These are phyloP conservation scores for Neurospora sublineolata DNA, from an alignment of 495 filamentous ascomycete genomes.

Conservation along the genomic window DNA sequence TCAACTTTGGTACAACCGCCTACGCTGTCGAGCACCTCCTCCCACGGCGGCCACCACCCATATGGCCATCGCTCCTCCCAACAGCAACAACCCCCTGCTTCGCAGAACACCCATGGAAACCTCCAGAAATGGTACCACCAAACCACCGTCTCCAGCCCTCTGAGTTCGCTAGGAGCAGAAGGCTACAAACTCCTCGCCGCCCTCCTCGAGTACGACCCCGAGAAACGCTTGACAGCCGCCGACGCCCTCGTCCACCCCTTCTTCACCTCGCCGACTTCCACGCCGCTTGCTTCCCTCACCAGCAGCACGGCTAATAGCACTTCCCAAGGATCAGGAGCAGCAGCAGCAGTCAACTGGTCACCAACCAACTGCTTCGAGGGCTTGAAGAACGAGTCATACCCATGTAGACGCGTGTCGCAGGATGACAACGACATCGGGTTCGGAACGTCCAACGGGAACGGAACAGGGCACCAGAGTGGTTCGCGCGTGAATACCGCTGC, in stretches of 20 bases:
- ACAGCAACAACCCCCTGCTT: conserved; percentile 20
- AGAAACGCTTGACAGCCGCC: conserved; percentile 73
- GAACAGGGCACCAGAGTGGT: conserved; percentile 58
- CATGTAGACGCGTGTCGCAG: conserved; percentile 75
- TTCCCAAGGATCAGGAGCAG: not conserved
- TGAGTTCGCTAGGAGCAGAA: conserved; percentile 52
- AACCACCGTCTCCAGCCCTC: conserved; percentile 29
- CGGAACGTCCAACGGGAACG: conserved; percentile 74
- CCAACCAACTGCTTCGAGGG: conserved; percentile 84
- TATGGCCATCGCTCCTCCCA: conserved; percentile 40
- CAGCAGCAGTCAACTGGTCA: conserved; percentile 40
- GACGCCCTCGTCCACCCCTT: conserved; percentile 81
- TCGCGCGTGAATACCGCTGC: conserved; percentile 45
- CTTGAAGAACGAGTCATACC: conserved; percentile 65
- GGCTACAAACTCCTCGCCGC: conserved; percentile 71
- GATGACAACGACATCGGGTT: conserved; percentile 91
- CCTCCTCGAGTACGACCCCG: conserved; percentile 86
- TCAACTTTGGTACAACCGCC: conserved; percentile 43
- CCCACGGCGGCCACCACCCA: conserved; percentile 30
- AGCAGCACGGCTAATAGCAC: not conserved
- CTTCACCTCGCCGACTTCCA: conserved; percentile 40
- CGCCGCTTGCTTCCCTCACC: not conserved
- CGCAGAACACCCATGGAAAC: conserved; percentile 14
- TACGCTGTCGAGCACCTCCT: conserved; percentile 24
- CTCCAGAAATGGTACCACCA: conserved; percentile 49